These are phyloP conservation scores for Ogataea nakhonphanomensis DNA, from an alignment of 805 yeast genomes.

Conservation along the genomic window DNA sequence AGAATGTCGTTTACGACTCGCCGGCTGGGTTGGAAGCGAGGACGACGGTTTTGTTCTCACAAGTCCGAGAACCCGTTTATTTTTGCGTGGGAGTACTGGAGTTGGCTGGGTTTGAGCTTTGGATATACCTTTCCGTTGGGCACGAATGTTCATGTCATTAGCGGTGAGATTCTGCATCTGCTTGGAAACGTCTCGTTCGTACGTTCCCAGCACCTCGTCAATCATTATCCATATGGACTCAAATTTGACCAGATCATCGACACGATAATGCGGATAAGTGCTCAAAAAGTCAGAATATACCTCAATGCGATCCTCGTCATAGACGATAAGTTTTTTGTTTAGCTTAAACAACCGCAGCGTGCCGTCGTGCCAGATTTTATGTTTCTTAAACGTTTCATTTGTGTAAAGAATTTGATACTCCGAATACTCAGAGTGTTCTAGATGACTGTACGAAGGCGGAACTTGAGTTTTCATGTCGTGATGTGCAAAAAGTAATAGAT, in stretches of 20 bases:
- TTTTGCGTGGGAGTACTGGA: slow-evolving; percentile 5
- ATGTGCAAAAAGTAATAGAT: neutral
- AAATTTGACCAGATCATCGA: slow-evolving; percentile 25
- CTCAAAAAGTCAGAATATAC: slow-evolving; percentile 27
- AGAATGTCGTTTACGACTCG: neutral
- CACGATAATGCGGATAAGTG: slow-evolving; percentile 34
- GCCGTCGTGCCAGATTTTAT: slow-evolving; percentile 54
- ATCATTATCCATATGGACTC: slow-evolving; percentile 27
- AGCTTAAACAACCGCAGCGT: slow-evolving; percentile 41
- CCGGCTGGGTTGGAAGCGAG: slow-evolving; percentile 3
- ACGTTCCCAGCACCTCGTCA: slow-evolving; percentile 31
- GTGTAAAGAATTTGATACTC: slow-evolving; percentile 48
- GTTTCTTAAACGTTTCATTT: slow-evolving; percentile 41
- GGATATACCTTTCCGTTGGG: slow-evolving; percentile 1
- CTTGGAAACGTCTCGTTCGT: slow-evolving; percentile 37
- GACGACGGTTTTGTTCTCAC: slow-evolving; percentile 13
- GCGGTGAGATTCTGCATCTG: slow-evolving; percentile 14
- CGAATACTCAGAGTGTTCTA: slow-evolving; percentile 39
- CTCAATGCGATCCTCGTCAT: slow-evolving; percentile 31
- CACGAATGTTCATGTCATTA: slow-evolving; percentile 15
- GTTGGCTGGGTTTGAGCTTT: slow-evolving; percentile 4
- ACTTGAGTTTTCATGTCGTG: slow-evolving; percentile 12
- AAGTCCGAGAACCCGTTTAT: slow-evolving; percentile 16
- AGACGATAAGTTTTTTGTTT: slow-evolving; percentile 45
- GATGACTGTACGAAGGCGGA: slow-evolving; percentile 17